A percentile compares a stretch with the other conserved stretches of the same genome.
Evolutionary conservation across 116 monocot species (phyloP).

Genomic region (Phalaenopsis hybrid): DNA sequence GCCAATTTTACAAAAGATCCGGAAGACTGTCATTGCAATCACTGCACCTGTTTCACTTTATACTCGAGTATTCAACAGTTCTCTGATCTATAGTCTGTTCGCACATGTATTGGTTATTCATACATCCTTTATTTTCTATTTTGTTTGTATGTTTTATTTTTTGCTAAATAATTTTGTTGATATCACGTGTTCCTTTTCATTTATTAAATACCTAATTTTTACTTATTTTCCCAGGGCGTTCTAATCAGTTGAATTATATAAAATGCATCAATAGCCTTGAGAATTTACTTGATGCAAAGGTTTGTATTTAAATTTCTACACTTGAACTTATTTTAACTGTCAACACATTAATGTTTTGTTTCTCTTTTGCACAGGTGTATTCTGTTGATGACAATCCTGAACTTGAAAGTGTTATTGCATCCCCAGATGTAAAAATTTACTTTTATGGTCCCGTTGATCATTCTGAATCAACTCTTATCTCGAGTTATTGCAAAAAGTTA

Average conservation of each 20-base stretch:
- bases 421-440: constrained; percentile 71
- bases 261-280: constrained; percentile 94
- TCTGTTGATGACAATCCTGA: constrained; percentile 55
- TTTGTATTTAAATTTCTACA: constrained; percentile 14
- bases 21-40: too few relatives aligned
- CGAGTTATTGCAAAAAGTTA: constrained; percentile 36
- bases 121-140: not conserved
- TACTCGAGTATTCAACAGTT: too few relatives aligned
- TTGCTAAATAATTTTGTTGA: not conserved
- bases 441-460: constrained; percentile 44
- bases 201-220: not conserved
- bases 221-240: constrained; percentile 42
- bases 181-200: not conserved
- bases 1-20: too few relatives aligned
- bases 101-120: not conserved
- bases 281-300: constrained; percentile 80
- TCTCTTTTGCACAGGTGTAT: constrained; percentile 37
- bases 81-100: too few relatives aligned
- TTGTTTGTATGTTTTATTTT: not conserved
- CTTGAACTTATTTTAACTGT: not conserved
- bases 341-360: not conserved
- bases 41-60: too few relatives aligned
- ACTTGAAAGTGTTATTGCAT: constrained; percentile 57
- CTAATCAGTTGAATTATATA: constrained; percentile 47
- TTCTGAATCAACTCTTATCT: constrained; percentile 17